Base-by-base conservation (phyloP, 2,329 filamentous ascomycete genomes). In the Talaromyces sp. region DNA sequence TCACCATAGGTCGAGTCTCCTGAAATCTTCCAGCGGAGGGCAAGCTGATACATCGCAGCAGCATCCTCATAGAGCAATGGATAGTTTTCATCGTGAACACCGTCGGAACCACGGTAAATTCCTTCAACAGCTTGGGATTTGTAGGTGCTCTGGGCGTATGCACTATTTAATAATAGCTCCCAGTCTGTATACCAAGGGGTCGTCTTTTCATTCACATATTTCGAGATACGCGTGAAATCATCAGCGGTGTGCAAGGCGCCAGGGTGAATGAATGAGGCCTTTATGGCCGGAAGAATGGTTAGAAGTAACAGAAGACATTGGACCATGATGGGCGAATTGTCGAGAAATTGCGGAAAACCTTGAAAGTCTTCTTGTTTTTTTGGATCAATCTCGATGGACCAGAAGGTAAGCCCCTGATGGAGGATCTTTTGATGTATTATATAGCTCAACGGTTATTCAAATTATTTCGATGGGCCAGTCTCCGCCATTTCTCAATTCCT, bases 211-310 rank as follows among this genome's bases (percentile, higher is more conserved):
- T 65, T 50, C 20, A 76, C 69, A 47, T 75, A 72, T 3, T 60
- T 61, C 22, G 70, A 70, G 49, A 80, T 74, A 7, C 77, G 71
- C 7, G 68, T 60, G 41, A 80, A 72, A 46, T 77, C 74, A 1
- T 58, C 46, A 1, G 57, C 45, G 0, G 70, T 74, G 48, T 76
- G 73, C 13, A 37, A 16, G 14, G 35, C 35, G 2, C 35, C 35
- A 9, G 35, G 35, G 13, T 37, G 35, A 49, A 54, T 9, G 9
- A 51, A 32, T n/a, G n/a, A n/a, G n/a, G n/a, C n/a, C n/a, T n/a
- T n/a, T n/a, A n/a, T n/a, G n/a, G n/a, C n/a, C n/a, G n/a, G n/a
- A n/a, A n/a, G n/a, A n/a, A n/a, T n/a, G n/a, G n/a, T n/a, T n/a
- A n/a, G n/a, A n/a, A n/a, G n/a, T n/a, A n/a, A n/a, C n/a, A n/a